Base-by-base conservation (phyloP, 495 filamentous ascomycete genomes). In the Talaromyces thailandensis region DNA sequence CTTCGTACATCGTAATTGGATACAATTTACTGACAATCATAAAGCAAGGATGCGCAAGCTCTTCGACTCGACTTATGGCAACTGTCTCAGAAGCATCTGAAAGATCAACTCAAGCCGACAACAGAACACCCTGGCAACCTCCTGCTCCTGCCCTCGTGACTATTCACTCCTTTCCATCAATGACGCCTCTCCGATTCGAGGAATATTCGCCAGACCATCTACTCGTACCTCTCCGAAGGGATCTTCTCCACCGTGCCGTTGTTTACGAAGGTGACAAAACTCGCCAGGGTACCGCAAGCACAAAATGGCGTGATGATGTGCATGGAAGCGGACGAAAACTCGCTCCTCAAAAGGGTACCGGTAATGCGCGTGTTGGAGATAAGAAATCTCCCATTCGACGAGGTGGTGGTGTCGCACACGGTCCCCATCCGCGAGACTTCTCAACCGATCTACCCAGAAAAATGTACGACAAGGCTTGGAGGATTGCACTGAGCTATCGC, bases 401-500 rank as follows among this genome's bases (percentile, higher is more conserved):
- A 53, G 94, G 94, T 63, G 94, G 94, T 73, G 95, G 91, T 68
- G 92, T 92, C 62, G 79, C 87, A 2, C 87, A 88, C 70, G 95
- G 95, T 14, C 95, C 95, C 18, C 85, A 91, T 65, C 91, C 91
- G 32, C 80, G 94, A 64, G 92, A 97, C 73, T 98, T 98, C 74
- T 83, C 84, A 58, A 92, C 91, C 18, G 83, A 80, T 35, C 79
- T 99, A 62, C 92, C 88, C 56, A 81, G 81, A 66, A 96, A 97
- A 81, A 86, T 96, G 55, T 99, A 99, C 75, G 93, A 97, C 71
- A 75, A 95, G 68, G 95, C 95, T 11, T 98, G 92, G 92, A 85
- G 95, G 69, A 98, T 88, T 35, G 95, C 95, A 1, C 81, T 99
- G 61, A 92, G 88, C 65, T 96, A 96, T 75, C 85, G 95, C 50